Evolutionary conservation across 805 yeast species (phyloP), one percentile per base, ranked within the genome.

Genomic region (Wickerhamiella occidentalis): DNA sequence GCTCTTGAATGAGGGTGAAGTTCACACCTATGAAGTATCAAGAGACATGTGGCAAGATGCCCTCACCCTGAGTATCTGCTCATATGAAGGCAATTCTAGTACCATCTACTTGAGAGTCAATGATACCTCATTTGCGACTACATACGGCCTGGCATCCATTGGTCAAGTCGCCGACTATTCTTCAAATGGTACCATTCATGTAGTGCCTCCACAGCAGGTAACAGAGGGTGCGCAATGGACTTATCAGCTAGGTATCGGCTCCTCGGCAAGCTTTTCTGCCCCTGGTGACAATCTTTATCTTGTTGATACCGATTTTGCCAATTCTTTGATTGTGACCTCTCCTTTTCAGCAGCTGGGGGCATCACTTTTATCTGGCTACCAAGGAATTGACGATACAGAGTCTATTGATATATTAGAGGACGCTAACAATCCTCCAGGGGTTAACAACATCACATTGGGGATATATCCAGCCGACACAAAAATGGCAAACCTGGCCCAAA

Each of bases 251-350:
- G 88, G 85, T 2, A 74, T 77, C 2, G 61, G 55, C 11, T 17
- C 22, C 3, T 78, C 85, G 9, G 53, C 52, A 11, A 22, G 52
- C 9, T 33, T 21, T 26, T 51, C 43, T 17, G 42, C 25, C 18
- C 30, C 37, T 11, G 40, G 23, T 4, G 54, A 59, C 9, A 54
- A 56, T 22, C 51, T 65, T n/a, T 66, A 57, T 30, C 65, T 82
- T 15, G 74, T 83, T 1, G 95, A 85, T 60, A 67, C 87, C 0
- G 95, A 85, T 64, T 74, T 76, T 57, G 68, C 70, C 15, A 74
- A 84, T 30, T 87, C 83, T 0, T 66, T 85, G 52, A 68, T 86
- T 29, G 75, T 76, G 18, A 79, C 88, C 0, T 35, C 19, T 18
- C 45, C 49, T n/a, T 52, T 51, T 47, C 33, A 41, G 22, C 52